Evolutionary conservation across 495 filamentous ascomycete genomes (phyloP).

Genomic region (Bacidia rubella): DNA sequence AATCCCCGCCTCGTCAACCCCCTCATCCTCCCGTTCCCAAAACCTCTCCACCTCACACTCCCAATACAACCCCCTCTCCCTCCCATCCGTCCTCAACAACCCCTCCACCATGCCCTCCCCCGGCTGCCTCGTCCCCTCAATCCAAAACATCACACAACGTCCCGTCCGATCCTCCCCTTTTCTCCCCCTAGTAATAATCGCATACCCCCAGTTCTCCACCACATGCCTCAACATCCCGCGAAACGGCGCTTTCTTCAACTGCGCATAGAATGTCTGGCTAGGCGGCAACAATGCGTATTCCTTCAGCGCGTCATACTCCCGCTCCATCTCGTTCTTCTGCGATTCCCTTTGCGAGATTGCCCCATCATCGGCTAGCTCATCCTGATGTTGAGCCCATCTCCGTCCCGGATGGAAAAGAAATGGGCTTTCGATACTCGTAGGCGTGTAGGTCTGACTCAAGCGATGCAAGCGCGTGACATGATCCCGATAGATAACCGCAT

Average conservation of each 20-base stretch:
- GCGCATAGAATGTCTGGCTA: constrained; percentile 18
- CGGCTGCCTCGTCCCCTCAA: constrained; percentile 25
- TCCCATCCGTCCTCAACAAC: constrained; percentile 32
- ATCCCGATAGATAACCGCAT: constrained; percentile 41
- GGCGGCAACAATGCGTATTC: constrained; percentile 41
- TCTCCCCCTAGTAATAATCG: constrained; percentile 5
- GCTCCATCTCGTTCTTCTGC: not conserved
- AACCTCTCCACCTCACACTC: constrained; percentile 13
- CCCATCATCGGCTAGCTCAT: too few relatives aligned
- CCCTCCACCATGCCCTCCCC: constrained; percentile 20
- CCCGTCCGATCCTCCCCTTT: constrained; percentile 4
- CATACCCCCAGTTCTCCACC: constrained; percentile 20
- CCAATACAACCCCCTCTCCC: constrained; percentile 23
- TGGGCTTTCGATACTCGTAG: constrained; percentile 80
- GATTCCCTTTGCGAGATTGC: too few relatives aligned
- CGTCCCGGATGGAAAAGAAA: not conserved
- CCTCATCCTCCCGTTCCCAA: not conserved
- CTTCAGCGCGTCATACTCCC: constrained; percentile 18
- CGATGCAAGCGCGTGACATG: constrained; percentile 32
- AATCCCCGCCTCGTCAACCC: too few relatives aligned
- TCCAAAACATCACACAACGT: constrained; percentile 28
- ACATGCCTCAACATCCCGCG: constrained; percentile 11
- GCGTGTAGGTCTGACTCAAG: constrained; percentile 69
- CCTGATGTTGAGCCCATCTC: too few relatives aligned
- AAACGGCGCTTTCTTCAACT: constrained; percentile 15